Evolutionary conservation across 768 basidiomycete genomes (phyloP).

Genomic region (Amanita muscaria): DNA sequence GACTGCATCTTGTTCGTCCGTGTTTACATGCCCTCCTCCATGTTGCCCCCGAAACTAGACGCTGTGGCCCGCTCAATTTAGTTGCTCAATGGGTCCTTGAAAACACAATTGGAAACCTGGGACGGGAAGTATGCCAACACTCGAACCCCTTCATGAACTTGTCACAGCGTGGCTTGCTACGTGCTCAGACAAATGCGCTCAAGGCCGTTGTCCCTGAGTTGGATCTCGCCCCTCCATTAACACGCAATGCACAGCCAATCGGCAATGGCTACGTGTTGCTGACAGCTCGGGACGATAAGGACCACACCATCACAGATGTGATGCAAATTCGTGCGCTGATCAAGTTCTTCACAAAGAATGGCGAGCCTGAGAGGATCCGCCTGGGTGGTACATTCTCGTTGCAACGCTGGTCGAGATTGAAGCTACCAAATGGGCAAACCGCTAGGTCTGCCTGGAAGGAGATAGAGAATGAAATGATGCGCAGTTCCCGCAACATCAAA

Average conservation of each 20-base stretch:
- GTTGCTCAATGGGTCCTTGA: slow-evolving; percentile 25
- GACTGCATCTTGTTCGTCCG: slow-evolving; percentile 24
- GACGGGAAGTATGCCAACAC: too few species aligned
- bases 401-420: slow-evolving; percentile 13
- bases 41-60: slow-evolving; percentile 15
- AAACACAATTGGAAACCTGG: too few species aligned
- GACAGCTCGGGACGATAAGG: not conserved
- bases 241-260: slow-evolving; percentile 4
- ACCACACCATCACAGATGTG: not conserved
- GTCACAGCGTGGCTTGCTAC: slow-evolving; percentile 15
- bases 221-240: not conserved
- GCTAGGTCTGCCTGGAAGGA: slow-evolving; percentile 15
- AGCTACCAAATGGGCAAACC: slow-evolving; percentile 16
- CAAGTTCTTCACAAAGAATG: not conserved
- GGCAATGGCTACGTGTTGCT: slow-evolving; percentile 2
- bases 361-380: not conserved
- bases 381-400: not conserved
- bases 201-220: slow-evolving; percentile 11
- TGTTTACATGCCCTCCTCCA: slow-evolving; percentile 22
- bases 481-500: slow-evolving; percentile 8
- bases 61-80: slow-evolving; percentile 15
- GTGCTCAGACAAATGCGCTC: slow-evolving; percentile 14
- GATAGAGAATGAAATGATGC: not conserved
- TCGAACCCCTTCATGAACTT: slow-evolving; percentile 19
- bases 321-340: not conserved